Evolutionary conservation across 1,284 basidiomycete genomes (phyloP).

Genomic region (Pisolithus thermaeus): DNA sequence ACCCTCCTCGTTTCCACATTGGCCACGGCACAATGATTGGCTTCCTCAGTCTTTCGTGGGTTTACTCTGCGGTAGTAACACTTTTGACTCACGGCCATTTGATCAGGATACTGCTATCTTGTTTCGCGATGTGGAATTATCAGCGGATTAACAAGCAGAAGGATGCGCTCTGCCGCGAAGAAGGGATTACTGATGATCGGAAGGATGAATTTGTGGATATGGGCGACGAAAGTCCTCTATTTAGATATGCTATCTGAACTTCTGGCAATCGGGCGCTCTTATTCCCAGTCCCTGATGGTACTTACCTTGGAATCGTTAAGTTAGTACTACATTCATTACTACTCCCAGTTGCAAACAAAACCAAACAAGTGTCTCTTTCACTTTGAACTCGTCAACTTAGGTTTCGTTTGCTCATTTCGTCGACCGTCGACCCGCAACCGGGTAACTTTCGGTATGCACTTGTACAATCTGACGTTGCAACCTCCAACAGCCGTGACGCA

Average conservation of each 20-base stretch:
- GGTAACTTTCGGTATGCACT: constrained; percentile 54
- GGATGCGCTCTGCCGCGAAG: constrained; percentile 32
- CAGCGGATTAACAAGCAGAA: constrained; percentile 36
- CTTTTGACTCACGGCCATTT: constrained; percentile 1
- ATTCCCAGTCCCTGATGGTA: too few species aligned
- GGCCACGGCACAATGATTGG: constrained; percentile 49
- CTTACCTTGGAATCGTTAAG: neutral
- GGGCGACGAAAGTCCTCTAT: constrained; percentile 45
- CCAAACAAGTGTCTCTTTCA: neutral
- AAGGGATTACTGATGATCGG: constrained; percentile 33
- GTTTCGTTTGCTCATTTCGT: neutral
- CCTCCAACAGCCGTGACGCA: constrained; percentile 77
- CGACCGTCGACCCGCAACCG: constrained; percentile 7
- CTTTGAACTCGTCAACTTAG: neutral
- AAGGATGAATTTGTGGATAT: constrained; percentile 35
- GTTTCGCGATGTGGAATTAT: constrained; percentile 37
- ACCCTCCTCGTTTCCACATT: constrained; percentile 41
- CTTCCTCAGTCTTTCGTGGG: constrained; percentile 36
- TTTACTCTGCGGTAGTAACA: neutral
- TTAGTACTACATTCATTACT: neutral
- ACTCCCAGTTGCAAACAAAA: neutral
- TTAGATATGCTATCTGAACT: constrained; percentile 32
- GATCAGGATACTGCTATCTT: constrained; percentile 20
- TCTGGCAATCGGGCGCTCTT: neutral
- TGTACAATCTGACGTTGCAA: constrained; percentile 92